Percentiles rank a stretch among this genome's conserved stretches.
phyloP scores from a whole-genome alignment of 1,284 basidiomycete genomes.

The Grifola frondosa region DNA sequence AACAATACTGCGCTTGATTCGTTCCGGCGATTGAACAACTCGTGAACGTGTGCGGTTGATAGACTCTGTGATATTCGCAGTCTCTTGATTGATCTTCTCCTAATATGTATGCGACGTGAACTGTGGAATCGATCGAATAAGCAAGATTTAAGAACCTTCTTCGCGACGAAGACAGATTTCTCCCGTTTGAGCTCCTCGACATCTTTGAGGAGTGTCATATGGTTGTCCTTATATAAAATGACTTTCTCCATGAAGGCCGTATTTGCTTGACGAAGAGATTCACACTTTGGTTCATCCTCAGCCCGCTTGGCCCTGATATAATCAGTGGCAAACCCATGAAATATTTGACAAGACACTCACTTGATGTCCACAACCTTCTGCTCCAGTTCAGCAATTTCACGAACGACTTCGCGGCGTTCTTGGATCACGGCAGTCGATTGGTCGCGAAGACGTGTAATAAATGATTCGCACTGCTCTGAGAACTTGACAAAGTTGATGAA shows the following conservation, averaged over 20 bases:
- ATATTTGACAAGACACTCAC: constrained; percentile 40
- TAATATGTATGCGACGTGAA: constrained; percentile 21
- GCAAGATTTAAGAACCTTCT: constrained; percentile 36
- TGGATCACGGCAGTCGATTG: constrained; percentile 54
- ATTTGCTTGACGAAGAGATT: constrained; percentile 61
- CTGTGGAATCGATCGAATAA: not conserved
- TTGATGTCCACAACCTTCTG: constrained; percentile 58
- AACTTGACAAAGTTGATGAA: constrained; percentile 95
- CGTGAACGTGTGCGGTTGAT: constrained; percentile 64
- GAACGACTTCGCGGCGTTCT: constrained; percentile 54
- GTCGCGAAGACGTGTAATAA: constrained; percentile 60
- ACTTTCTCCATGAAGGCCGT: constrained; percentile 61
- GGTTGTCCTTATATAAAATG: constrained; percentile 65
- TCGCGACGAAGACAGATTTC: constrained; percentile 54
- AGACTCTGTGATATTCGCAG: constrained; percentile 54
- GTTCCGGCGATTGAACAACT: constrained; percentile 85
- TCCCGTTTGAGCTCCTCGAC: constrained; percentile 70
- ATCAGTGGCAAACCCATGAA: no score
- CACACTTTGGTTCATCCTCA: constrained; percentile 70
- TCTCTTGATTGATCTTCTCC: constrained; percentile 61
- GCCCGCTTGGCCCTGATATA: constrained; percentile 65
- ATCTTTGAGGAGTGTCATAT: constrained; percentile 54
- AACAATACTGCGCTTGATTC: constrained; percentile 76
- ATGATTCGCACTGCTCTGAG: constrained; percentile 67
- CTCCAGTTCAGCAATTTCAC: constrained; percentile 52